Evolutionary conservation across 2,329 filamentous ascomycete species (phyloP).

Genomic region (Talaromyces amestolkiae): DNA sequence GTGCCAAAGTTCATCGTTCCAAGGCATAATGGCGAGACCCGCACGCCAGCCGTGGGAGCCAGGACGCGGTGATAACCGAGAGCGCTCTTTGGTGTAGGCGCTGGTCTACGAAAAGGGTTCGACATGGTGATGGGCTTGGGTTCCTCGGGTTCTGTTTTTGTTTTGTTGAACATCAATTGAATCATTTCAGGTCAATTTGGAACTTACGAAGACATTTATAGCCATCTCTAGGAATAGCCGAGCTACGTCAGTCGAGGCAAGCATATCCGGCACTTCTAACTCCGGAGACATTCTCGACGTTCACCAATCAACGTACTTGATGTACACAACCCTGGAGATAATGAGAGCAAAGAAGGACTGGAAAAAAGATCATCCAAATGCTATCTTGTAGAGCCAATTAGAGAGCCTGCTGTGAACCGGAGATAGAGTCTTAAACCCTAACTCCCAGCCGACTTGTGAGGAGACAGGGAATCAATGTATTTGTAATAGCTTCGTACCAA

Average conservation of each 20-base stretch:
- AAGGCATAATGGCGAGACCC: slow-evolving; percentile 60
- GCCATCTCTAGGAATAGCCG: neutral
- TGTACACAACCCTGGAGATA: neutral
- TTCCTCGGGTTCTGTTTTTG: neutral
- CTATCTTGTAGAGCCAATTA: neutral
- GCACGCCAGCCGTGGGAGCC: slow-evolving; percentile 63
- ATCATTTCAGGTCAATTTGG: neutral
- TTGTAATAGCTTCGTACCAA: neutral
- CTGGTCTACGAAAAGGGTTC: neutral
- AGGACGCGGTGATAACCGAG: slow-evolving; percentile 65
- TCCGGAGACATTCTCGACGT: neutral
- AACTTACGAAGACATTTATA: neutral
- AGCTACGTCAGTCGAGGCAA: neutral
- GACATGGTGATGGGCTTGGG: neutral
- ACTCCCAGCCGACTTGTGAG: neutral
- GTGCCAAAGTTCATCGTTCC: slow-evolving; percentile 40
- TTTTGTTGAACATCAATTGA: neutral
- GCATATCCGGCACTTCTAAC: neutral
- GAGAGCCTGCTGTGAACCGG: neutral
- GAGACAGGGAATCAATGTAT: neutral
- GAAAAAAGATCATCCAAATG: neutral
- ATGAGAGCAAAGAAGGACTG: neutral
- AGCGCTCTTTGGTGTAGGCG: slow-evolving; percentile 48
- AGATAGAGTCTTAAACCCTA: slow-evolving; percentile 11
- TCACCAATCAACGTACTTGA: neutral